These are phyloP conservation scores for Eimeria necatrix DNA, from an alignment of 169 alveolate species.

Conservation along the genomic window DNA sequence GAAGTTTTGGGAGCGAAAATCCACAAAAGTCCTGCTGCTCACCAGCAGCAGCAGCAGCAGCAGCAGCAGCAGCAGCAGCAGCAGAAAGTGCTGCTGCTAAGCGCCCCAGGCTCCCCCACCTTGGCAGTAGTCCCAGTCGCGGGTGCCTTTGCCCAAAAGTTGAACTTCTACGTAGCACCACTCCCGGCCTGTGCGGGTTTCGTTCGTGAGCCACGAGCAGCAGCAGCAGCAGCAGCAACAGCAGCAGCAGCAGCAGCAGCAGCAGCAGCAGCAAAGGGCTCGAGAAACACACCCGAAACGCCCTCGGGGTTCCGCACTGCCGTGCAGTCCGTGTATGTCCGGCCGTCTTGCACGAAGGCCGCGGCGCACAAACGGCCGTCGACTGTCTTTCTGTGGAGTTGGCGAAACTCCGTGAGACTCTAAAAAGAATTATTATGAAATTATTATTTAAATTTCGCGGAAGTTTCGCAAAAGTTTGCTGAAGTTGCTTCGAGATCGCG, in stretches of 20 bases:
- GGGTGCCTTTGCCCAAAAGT: constrained; percentile 92
- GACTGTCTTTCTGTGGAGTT: constrained; percentile 93
- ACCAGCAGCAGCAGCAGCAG: no score
- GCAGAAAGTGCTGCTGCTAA: constrained; percentile 81
- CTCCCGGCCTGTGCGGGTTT: constrained; percentile 92
- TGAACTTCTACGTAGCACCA: constrained; percentile 96
- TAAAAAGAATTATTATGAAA: constrained; percentile 19
- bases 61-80: no score
- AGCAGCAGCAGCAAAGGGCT: neutral
- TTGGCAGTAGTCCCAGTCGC: constrained; percentile 95
- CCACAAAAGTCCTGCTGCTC: no score
- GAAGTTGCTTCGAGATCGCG: neutral
- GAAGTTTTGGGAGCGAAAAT: constrained; percentile 80
- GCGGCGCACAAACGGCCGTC: constrained; percentile 95
- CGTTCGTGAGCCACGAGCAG: no score
- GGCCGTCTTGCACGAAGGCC: constrained; percentile 94
- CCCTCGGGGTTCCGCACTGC: constrained; percentile 94
- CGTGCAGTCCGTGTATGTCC: constrained; percentile 94
- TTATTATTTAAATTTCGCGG: neutral
- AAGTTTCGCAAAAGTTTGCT: neutral
- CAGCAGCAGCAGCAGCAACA: no score
- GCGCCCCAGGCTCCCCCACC: constrained; percentile 89
- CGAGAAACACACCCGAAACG: constrained; percentile 87
- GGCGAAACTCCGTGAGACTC: constrained; percentile 94
- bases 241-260: no score